Base-by-base conservation (phyloP, 2,329 filamentous ascomycete genomes). In the Pseudopyricularia javanii region DNA sequence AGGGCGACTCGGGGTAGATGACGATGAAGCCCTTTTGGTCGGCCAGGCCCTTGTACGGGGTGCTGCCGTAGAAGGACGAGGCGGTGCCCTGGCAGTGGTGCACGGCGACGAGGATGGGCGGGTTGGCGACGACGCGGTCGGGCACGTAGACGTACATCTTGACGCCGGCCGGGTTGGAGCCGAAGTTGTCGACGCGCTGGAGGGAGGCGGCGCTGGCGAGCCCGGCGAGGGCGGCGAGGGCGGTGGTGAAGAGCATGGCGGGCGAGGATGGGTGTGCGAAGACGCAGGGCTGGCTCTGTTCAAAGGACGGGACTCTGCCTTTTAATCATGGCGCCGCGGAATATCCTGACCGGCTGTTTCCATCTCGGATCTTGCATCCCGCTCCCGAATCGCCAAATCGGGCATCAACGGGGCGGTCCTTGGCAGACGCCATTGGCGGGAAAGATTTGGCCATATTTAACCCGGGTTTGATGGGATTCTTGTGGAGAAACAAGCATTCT, bases 61-160 rank as follows among this genome's bases (percentile, higher is more conserved):
- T 73, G 40, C 66, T 65, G 14, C 56, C 59, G 66, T 73, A 77
- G 62, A 74, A 80, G 2, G 69, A 71, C 50, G 66, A 59, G 0
- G 71, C 76, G 0, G 70, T 73, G 37, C 76, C 75, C 3, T 65
- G 64, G 68, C 78, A 82, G 65, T 74, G 79, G 66, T 80, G 73
- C 55, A 76, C 67, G 12, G 72, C 76, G 9, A 79, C 71, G 24
- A 79, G 65, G 53, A 79, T 64, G 17, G 70, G 66, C 0, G 76
- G 75, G 9, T 65, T 71, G 2, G 59, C 50, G 2, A 64, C 63
- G 7, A 72, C 55, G 9, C 59, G 64, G 52, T 63, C 61, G 6
- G 67, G 67, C 24, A 68, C 63, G 56, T 68, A 67, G 51, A 76
- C 72, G 64, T 68, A 76, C 66, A 76, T 74, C 52, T 62, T 64